Base-by-base conservation (phyloP, 352 stramenopile genomes). In the Pythium aphanidermatum region DNA sequence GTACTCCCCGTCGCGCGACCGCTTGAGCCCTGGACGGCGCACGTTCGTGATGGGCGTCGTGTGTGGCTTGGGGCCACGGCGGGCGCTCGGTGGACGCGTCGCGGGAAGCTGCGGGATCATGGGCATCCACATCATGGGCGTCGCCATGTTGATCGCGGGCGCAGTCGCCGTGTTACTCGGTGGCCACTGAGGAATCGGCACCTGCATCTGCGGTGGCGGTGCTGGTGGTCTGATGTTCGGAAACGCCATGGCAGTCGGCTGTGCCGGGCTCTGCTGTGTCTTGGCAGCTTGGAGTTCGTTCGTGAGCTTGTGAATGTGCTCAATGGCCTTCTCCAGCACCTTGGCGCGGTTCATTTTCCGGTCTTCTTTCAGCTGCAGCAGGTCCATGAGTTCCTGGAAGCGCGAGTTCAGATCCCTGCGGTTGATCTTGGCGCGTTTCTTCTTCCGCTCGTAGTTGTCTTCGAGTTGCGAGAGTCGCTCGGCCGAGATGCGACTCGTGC, bases 401-500 rank as follows among this genome's bases (percentile, higher is more conserved):
- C 68, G 59, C 38, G 72, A 72, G 47, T 84, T 84, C 23, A 84
- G 46, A 31, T 84, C 72, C 27, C 74, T 66, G 26, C 72, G 64
- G 49, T 84, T 84, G 61, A 84, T 81, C 51, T 84, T 84, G 27
- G 72, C 72, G 37, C 72, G 69, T 37, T 80, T 84, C 55, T 84
- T 84, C 53, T 84, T 84, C 24, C 69, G 61, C 38, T 84, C 72
- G 42, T 84, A 84, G 40, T 84, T 84, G 59, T 71, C 71, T 28
- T 84, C 72, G 3, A 81, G 53, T 37, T 83, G 68, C 35, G 73
- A 39, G 29, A 79, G 35, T 9, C 68, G 58, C 26, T 38, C 57
- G 9, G 46, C 42, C n/a, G 46, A 48, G 41, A 58, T 39, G 13
- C 41, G 30, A n/a, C n/a, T n/a, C n/a, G n/a, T n/a, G n/a, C n/a